Evolutionary conservation across 2,329 filamentous ascomycete genomes (phyloP).

Genomic region (Phaeosphaeriaceae sp.): DNA sequence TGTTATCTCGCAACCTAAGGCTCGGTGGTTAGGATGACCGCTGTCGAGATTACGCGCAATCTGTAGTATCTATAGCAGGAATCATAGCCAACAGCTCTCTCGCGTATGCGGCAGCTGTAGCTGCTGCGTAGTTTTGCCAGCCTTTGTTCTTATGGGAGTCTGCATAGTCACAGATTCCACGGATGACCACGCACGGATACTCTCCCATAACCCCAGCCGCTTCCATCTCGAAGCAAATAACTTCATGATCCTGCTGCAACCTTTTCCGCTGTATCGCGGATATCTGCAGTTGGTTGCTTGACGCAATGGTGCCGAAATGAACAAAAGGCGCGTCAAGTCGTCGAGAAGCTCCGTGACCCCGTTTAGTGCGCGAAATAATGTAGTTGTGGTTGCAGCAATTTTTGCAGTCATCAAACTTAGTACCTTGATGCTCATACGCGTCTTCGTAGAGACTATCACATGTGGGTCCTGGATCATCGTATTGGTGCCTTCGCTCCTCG

Average conservation of each 20-base stretch:
- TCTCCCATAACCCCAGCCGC: conserved; percentile 21
- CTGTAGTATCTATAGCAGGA: too few relatives aligned
- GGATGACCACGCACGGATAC: conserved; percentile 23
- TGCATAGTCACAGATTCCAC: conserved; percentile 29
- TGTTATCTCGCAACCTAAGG: too few relatives aligned
- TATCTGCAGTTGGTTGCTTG: conserved; percentile 25
- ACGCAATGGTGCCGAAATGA: conserved; percentile 27
- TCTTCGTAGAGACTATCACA: conserved; percentile 15
- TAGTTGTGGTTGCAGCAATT: conserved; percentile 11
- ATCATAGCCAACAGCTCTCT: conserved; percentile 20
- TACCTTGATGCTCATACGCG: conserved; percentile 9
- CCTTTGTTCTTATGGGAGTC: conserved; percentile 29
- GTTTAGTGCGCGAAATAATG: conserved; percentile 4
- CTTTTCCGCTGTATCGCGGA: conserved; percentile 14
- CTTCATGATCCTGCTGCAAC: conserved; percentile 16
- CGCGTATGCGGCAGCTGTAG: conserved; percentile 18
- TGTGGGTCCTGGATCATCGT: conserved; percentile 13
- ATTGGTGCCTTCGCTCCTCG: conserved; percentile 6
- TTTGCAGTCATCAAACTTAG: conserved; percentile 11
- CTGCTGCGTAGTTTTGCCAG: conserved; percentile 23
- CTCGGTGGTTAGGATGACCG: too few relatives aligned
- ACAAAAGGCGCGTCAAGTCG: conserved; percentile 14
- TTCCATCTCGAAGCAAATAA: conserved; percentile 32
- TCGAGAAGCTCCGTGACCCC: conserved; percentile 9
- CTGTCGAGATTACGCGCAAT: too few relatives aligned